Evolutionary conservation across 495 filamentous ascomycete genomes (phyloP), one percentile per base, ranked within the genome.

Genomic region (Penicillium chermesinum): DNA sequence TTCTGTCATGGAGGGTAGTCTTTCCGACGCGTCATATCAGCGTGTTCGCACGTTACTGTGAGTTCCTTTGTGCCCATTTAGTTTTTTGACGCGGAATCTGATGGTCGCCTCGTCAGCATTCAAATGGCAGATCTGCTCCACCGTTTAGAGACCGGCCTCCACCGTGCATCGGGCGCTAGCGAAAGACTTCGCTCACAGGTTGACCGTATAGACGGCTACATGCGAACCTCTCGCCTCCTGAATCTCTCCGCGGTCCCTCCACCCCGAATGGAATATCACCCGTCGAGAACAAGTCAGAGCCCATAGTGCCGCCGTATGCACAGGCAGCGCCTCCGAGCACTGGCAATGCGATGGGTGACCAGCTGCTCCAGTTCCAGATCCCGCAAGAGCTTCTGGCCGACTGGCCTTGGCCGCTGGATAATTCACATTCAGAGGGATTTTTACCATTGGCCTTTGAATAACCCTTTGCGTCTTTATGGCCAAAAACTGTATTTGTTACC

Each of bases 61-160:
- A 44, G 57, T 50, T 30, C 14, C 13, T 16, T 30, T 14, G 7
- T 7, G 3, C 1, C 1, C 4, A 15, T 2, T 14, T 21, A 2
- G 15, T 19, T 4, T 12, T 15, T 13, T 1, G 17, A 7, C 5
- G 25, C 25, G 25, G 1, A 36, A 25, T 34, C 13, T 34, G 13
- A 36, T 15, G n/a, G n/a, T n/a, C n/a, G n/a, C 15, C 10, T 7
- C 33, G 7, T 19, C 16, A 63, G 63, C 6, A 56, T 62, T 58
- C 53, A 70, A 43, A 76, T 79, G 69, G 75, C 74, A 13, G 63
- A 71, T 30, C 66, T 79, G 14, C 66, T 79, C 7, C 54, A 69
- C 27, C 70, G 61, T 30, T 63, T 79, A 20, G 74, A 77, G 57
- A 58, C 51, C 18, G 65, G 65, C 19, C 55, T 72, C 10, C 63